A percentile compares a stretch with the other conserved stretches of the same genome.
phyloP scores from a whole-genome alignment of 352 stramenopile species.

The Pythium biforme region DNA sequence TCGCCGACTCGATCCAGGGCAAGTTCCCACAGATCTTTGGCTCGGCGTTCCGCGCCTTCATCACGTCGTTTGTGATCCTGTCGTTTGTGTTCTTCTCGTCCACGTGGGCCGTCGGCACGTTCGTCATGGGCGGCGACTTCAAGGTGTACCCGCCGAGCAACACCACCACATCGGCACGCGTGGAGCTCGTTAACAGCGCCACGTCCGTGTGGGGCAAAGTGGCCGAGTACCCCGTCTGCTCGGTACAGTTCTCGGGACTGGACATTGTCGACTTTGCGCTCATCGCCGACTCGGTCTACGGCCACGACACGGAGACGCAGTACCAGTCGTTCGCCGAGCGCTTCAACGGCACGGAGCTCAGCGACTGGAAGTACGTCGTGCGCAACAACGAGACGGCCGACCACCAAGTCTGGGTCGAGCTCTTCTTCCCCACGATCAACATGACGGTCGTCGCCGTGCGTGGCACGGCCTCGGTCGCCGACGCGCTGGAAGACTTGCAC shows the following conservation, averaged over 20 bases:
- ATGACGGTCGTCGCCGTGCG: slow-evolving; percentile 84
- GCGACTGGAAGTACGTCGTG: slow-evolving; percentile 72
- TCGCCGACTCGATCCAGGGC: slow-evolving; percentile 77
- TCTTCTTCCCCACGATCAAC: slow-evolving; percentile 82
- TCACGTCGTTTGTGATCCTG: slow-evolving; percentile 79
- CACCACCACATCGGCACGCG: slow-evolving; percentile 3
- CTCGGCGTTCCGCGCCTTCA: slow-evolving; percentile 84
- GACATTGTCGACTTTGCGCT: slow-evolving; percentile 87
- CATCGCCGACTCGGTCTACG: slow-evolving; percentile 81
- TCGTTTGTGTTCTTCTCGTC: slow-evolving; percentile 89
- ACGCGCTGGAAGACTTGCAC: slow-evolving; percentile 85
- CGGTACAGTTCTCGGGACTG: slow-evolving; percentile 54
- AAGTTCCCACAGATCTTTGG: slow-evolving; percentile 87
- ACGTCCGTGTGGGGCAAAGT: slow-evolving; percentile 54
- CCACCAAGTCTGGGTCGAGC: slow-evolving; percentile 84
- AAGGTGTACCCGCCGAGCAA: slow-evolving; percentile 64
- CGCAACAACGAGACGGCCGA: slow-evolving; percentile 62
- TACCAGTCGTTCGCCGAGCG: slow-evolving; percentile 71
- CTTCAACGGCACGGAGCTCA: slow-evolving; percentile 76
- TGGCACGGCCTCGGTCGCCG: slow-evolving; percentile 76
- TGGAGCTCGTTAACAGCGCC: slow-evolving; percentile 49
- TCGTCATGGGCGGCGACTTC: slow-evolving; percentile 84
- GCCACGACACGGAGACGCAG: slow-evolving; percentile 76
- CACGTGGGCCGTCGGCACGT: slow-evolving; percentile 83
- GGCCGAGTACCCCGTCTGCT: slow-evolving; percentile 79